Base-by-base conservation (phyloP, 768 basidiomycete genomes). In the Xanthoconium stramineum region DNA sequence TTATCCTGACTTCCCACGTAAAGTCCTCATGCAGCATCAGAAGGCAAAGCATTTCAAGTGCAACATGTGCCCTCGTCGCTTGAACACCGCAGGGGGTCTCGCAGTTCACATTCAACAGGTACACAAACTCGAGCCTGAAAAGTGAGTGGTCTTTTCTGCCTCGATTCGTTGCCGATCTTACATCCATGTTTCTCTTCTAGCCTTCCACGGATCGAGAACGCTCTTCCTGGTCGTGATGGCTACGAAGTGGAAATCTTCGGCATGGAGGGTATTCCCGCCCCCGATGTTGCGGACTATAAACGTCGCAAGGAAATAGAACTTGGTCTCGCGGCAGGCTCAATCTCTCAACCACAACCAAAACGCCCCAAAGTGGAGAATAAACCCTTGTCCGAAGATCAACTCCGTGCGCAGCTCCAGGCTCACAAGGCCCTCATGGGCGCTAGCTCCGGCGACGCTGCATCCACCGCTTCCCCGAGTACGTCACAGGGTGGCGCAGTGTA, bases 11-110 rank as follows among this genome's bases (percentile, higher is more conserved):
- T 24, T 46, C 37, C 28, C 1, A 3, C 28, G 3, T 55, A 9
- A 65, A 94, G 97, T 99, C 62, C 83, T 99, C 60, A 93, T 98
- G 85, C 94, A 97, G 74, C 96, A 99, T 74, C 96, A 99, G 70
- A 98, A 98, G 75, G 96, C 97, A 13, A 99, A 99, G 73, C 96
- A 98, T 70, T 99, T 98, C 81, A 97, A 97, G 72, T 98, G 97
- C 67, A 85, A 87, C 57, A 85, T 96, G 81, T 98, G 96, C 70
- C 96, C 97, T 19, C 80, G 97, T 57, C 84, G 94, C 61, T 76
- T 99, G 59, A 98, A 99, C 68, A 98, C 96, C 3, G 97, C 97
- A 4, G 97, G 97, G 63, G 97, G 97, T 71, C 78, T 99, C 30
- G 95, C 94, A 8, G 97, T 98, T 4, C 97, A 99, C 69, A 91